These are phyloP conservation scores for Plasmodium inui DNA, from an alignment of 169 alveolate species.

Conservation along the genomic window DNA sequence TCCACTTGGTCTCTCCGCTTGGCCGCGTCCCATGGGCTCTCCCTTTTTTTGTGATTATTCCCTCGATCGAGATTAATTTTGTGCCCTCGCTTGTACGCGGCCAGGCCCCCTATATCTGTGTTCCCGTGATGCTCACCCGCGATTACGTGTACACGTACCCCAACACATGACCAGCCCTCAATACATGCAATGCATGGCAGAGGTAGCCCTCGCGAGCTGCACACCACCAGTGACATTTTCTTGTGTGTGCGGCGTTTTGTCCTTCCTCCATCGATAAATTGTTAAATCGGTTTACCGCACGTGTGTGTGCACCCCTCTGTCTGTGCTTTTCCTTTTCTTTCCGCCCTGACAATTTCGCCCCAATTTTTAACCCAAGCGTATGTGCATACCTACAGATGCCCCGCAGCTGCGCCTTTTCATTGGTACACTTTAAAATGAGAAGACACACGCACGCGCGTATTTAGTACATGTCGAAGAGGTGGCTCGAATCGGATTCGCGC, in stretches of 20 bases:
- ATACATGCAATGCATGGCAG: not conserved
- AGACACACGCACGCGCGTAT: not conserved
- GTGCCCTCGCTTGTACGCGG: not conserved
- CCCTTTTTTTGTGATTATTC: not conserved
- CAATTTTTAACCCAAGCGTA: not conserved
- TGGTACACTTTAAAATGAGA: not conserved
- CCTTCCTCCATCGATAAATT: not conserved
- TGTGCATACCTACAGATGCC: not conserved
- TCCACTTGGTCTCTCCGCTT: not conserved
- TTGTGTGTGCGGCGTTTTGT: not conserved
- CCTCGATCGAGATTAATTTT: not conserved
- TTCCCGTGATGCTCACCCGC: not conserved
- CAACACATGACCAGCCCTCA: not conserved
- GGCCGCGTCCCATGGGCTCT: not conserved
- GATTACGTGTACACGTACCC: not conserved
- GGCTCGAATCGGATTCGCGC: not conserved
- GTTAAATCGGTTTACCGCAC: constrained; percentile 2
- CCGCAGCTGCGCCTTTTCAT: not conserved
- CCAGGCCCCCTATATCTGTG: not conserved
- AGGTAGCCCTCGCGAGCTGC: not conserved
- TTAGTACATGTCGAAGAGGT: not conserved
- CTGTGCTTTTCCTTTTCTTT: not conserved
- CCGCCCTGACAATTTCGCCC: constrained; percentile 3
- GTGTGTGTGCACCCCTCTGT: not conserved
- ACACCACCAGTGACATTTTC: not conserved